Evolutionary conservation across 2,329 filamentous ascomycete genomes (phyloP), one percentile per base, ranked within the genome.

Genomic region (Colletotrichum sp.): DNA sequence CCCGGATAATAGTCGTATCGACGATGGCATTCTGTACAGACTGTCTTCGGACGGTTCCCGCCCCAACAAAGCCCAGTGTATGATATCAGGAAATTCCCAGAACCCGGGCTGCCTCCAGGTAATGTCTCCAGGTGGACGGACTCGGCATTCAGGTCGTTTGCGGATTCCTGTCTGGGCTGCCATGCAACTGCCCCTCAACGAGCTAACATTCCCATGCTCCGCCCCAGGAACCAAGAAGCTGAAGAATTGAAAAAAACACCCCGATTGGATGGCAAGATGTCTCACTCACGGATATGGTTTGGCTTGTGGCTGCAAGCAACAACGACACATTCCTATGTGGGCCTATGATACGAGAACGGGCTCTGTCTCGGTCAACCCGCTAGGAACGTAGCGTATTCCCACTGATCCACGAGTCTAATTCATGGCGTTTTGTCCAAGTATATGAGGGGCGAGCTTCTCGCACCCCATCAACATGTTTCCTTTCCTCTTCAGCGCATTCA

Each of bases 291-390:
- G 44, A 76, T 52, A 34, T 30, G 73, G 70, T 18, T 52, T 26
- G 57, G 34, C 28, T 18, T 52, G 63, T 65, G 70, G 70, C 73
- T 69, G 73, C 73, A 76, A 69, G 21, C 73, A n/a, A 67, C 39
- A 32, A 64, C 32, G 13, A 26, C n/a, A 55, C 73, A 76, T 76
- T 76, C 73, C 73, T 59, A 15, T 6, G 52, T 28, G 57, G 68
- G 44, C 32, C 44, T 21, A 26, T 12, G 32, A 24, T 64, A 73
- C 73, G 73, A 30, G 64, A 76, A 60, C 70, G 62, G 64, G 26
- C n/a, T 16, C 59, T 26, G 18, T 52, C 68, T 66, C 60, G 12
- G 9, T 39, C 39, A 21, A 13, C 28, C 39, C 39, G 69, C 69
- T 62, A 75, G 55, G 55, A 52, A 52, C 44, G 44, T 52, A 52